Evolutionary conservation across 345 rosid genomes (phyloP), one percentile per base, ranked within the genome.

Genomic region (Rubroshorea leprosula): DNA sequence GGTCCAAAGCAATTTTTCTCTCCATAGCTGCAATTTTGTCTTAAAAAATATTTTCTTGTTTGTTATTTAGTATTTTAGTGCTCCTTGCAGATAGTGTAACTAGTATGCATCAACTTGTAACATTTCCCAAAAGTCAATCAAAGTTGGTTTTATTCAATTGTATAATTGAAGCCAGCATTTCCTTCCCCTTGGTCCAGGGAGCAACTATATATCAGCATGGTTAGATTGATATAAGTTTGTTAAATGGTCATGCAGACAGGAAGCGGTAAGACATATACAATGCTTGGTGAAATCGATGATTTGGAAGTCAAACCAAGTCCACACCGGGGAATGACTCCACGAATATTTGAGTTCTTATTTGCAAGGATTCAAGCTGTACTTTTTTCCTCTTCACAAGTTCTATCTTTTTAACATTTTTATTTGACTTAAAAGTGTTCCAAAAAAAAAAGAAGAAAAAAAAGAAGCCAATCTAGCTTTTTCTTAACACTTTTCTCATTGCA

Each of bases 261-360:
- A 69, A 89, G 99, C 62, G 99, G 97, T n/a, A 93, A 93, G 83
- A 89, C 96, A n/a, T 71, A 80, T 66, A 86, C 99, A 49, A 89
- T 89, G 96, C 96, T 89, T 10, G 94, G 96, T 54, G 88, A 83
- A 64, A 83, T 89, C 35, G 83, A 81, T 63, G 89, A 78, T 70
- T 74, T 93, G 58, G 94, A 93, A 80, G 48, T 80, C 61, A 82
- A 79, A 76, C 94, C 96, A 63, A 89, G 94, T 68, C 72, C 72
- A 23, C 76, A 80, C 67, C 80, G 96, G 55, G 99, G 99, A 74
- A 89, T 89, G 94, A 93, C 94, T 35, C 94, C 97, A 13, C 78
- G 97, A 56, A 87, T 93, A 73, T 89, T 93, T 78, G 99, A 93
- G 62, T 93, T 89, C 75, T 77, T 93, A 70, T 93, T 93, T 79